Evolutionary conservation across 495 filamentous ascomycete genomes (phyloP).

Genomic region (Aspergillus egyptiacus): DNA sequence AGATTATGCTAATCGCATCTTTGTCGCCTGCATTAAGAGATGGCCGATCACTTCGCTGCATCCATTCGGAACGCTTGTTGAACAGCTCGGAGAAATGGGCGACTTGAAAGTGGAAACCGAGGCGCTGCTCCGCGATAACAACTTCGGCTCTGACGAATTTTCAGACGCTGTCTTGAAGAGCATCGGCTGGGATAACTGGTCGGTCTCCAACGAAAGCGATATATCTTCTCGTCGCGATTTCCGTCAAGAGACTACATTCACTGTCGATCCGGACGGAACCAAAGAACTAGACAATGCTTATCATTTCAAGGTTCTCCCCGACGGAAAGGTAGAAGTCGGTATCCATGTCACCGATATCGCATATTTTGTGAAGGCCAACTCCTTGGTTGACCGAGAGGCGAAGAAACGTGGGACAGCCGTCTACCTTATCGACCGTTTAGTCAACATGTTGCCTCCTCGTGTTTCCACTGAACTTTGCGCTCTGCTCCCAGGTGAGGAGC

Average conservation of each 20-base stretch:
- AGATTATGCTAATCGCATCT: slow-evolving; percentile 93
- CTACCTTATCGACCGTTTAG: slow-evolving; percentile 83
- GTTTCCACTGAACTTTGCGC: slow-evolving; percentile 84
- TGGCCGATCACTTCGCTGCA: slow-evolving; percentile 99
- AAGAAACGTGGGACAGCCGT: slow-evolving; percentile 97
- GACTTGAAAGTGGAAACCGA: slow-evolving; percentile 96
- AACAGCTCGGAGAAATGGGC: slow-evolving; percentile 96
- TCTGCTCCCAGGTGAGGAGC: slow-evolving; percentile 75
- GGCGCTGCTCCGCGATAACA: slow-evolving; percentile 94
- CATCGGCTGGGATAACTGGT: slow-evolving; percentile 88
- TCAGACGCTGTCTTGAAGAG: slow-evolving; percentile 92
- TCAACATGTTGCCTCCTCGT: slow-evolving; percentile 82
- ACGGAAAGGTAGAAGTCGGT: slow-evolving; percentile 88
- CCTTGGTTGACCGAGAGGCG: slow-evolving; percentile 91
- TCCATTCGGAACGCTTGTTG: slow-evolving; percentile 94
- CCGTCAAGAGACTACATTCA: slow-evolving; percentile 84
- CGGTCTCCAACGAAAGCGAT: slow-evolving; percentile 74
- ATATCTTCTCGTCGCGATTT: slow-evolving; percentile 81
- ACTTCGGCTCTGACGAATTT: slow-evolving; percentile 96
- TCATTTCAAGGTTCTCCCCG: slow-evolving; percentile 73
- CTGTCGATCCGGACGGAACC: slow-evolving; percentile 76
- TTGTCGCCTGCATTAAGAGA: slow-evolving; percentile 97
- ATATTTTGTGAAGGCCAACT: slow-evolving; percentile 94
- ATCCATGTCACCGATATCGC: slow-evolving; percentile 94
- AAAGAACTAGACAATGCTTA: slow-evolving; percentile 87